Evolutionary conservation across 208 protist genomes (phyloP).

Genomic region (Leishmania major): DNA sequence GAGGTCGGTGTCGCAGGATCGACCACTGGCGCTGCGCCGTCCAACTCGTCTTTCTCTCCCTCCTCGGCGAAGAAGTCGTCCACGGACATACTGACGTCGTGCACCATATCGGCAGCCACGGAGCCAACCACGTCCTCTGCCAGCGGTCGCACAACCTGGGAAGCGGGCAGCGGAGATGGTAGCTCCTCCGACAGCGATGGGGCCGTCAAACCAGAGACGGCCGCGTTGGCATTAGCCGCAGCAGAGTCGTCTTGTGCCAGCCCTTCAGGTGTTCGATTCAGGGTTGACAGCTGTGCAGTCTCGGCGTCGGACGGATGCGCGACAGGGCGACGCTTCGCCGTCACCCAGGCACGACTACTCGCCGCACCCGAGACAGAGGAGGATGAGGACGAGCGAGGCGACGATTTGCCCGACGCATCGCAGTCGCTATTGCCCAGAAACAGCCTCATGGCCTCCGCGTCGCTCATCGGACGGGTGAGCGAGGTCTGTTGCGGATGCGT

Average conservation of each 20-base stretch:
- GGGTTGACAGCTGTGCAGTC: background rate
- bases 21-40: background rate
- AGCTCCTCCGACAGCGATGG: background rate
- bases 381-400: conserved; percentile 15
- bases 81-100: conserved; percentile 6
- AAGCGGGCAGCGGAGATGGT: background rate
- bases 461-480: background rate
- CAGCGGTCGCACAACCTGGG: background rate
- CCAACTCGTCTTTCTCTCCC: background rate
- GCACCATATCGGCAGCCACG: conserved; percentile 20
- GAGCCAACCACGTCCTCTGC: conserved; percentile 8
- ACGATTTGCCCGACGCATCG: conserved; percentile 1
- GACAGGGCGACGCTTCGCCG: background rate
- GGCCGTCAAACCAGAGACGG: background rate
- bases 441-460: conserved; percentile 27
- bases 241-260: background rate
- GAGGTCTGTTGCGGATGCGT: background rate
- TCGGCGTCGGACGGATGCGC: background rate
- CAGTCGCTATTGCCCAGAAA: conserved; percentile 24
- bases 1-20: background rate
- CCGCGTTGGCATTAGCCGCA: background rate
- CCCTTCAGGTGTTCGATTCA: background rate
- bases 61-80: conserved; percentile 29
- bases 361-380: background rate
- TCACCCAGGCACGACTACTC: background rate